phyloP scores from a whole-genome alignment of 179 eudicot genomes.

The Silene vulgaris region DNA sequence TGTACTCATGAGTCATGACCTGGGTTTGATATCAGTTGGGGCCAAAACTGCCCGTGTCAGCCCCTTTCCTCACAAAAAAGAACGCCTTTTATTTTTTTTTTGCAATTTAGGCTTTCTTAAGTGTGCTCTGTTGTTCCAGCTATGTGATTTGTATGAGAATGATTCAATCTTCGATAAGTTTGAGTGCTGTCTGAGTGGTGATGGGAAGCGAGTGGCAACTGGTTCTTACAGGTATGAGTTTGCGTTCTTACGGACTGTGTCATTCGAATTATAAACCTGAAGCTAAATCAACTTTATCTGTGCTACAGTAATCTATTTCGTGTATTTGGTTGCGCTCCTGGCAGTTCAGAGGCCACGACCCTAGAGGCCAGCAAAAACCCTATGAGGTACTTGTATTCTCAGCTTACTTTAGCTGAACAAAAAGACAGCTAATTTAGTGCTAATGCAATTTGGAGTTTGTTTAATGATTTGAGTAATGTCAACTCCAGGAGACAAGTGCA shows the following conservation, averaged over 20 bases:
- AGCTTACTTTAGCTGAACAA: neutral
- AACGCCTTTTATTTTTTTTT: neutral
- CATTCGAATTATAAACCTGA: neutral
- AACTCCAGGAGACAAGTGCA: constrained; percentile 35
- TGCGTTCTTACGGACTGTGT: neutral
- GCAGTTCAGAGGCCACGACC: constrained; percentile 65
- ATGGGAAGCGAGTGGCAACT: constrained; percentile 67
- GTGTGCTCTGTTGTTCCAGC: constrained; percentile 29
- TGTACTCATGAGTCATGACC: neutral
- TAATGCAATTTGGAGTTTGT: neutral
- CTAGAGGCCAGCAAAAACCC: constrained; percentile 86
- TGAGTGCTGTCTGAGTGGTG: constrained; percentile 85
- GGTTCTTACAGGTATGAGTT: constrained; percentile 66
- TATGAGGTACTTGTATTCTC: constrained; percentile 43
- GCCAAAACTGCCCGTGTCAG: neutral
- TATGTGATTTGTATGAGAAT: constrained; percentile 58
- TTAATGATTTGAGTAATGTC: constrained; percentile 16
- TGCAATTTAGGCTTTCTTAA: neutral
- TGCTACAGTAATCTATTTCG: constrained; percentile 72
- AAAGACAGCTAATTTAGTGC: neutral
- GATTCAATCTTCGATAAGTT: constrained; percentile 73
- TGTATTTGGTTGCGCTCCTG: constrained; percentile 61
- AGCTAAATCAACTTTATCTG: neutral
- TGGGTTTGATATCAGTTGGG: neutral
- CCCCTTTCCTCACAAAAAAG: neutral